Conservation (phyloP, 768 basidiomycete genomes). For the Xerocomellus dryophilus region DNA sequence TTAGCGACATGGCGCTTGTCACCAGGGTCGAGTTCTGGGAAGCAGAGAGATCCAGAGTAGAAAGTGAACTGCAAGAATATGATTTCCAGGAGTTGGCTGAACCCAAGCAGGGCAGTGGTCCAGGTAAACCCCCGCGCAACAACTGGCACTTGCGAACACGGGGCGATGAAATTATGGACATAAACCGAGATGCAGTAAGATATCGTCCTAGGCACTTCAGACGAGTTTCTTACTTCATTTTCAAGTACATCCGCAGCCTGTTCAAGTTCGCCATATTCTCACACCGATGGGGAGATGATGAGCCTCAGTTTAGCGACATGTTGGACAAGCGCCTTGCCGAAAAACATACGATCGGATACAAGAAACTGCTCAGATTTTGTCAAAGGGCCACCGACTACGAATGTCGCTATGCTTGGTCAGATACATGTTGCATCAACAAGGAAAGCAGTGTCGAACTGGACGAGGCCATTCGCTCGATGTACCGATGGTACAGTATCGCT, state of each 20-base stretch:
- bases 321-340: background rate
- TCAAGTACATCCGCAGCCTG: slow-evolving; percentile 7
- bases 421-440: slow-evolving; percentile 21
- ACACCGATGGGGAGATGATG: slow-evolving; percentile 22
- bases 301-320: slow-evolving; percentile 15
- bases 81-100: background rate
- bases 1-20: slow-evolving; percentile 17
- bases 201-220: background rate
- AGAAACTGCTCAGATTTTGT: slow-evolving; percentile 15
- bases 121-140: background rate
- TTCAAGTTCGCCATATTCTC: slow-evolving; percentile 22
- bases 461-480: slow-evolving; percentile 30
- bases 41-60: slow-evolving; percentile 6
- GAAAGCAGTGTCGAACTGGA: slow-evolving; percentile 29
- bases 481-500: slow-evolving; percentile 23
- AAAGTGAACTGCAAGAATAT: background rate
- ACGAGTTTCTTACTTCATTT: background rate
- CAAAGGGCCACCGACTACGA: slow-evolving; percentile 15
- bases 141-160: background rate
- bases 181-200: slow-evolving; percentile 1
- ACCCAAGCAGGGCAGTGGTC: background rate
- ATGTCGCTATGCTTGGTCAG: slow-evolving; percentile 25
- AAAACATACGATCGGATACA: slow-evolving; percentile 9
- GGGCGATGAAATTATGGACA: background rate
- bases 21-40: slow-evolving; percentile 12